Percentiles rank a stretch among this genome's conserved stretches.
Evolutionary conservation across 129 eudicot species (phyloP).

Genomic region (Logfia minima): DNA sequence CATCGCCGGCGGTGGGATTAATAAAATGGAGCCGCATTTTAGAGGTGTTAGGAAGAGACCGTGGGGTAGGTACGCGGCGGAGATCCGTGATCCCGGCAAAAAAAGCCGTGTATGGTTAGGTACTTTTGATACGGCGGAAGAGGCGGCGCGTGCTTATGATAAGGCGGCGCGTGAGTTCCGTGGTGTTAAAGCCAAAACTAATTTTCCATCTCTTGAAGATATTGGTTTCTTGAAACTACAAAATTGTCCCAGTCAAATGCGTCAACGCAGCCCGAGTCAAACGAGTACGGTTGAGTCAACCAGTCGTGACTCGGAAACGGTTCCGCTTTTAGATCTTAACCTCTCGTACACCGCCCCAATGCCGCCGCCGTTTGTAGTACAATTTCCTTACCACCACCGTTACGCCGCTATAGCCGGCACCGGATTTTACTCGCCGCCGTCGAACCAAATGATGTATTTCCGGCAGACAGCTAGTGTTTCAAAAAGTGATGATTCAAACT

Average conservation of each 20-base stretch:
- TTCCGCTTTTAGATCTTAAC: constrained; percentile 42
- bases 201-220: constrained; percentile 37
- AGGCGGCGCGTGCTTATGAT: constrained; percentile 59
- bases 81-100: constrained; percentile 45
- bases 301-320: constrained; percentile 30
- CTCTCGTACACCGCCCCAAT: constrained; percentile 28
- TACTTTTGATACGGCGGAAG: constrained; percentile 62
- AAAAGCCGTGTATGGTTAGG: constrained; percentile 47
- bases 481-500: constrained; percentile 61
- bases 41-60: constrained; percentile 81
- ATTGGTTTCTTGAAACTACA: constrained; percentile 4
- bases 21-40: constrained; percentile 42
- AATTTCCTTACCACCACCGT: constrained; percentile 31
- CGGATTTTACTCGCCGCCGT: constrained; percentile 35
- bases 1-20: not conserved
- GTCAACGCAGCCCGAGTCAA: constrained; percentile 59
- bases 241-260: constrained; percentile 27
- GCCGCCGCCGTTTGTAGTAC: constrained; percentile 24
- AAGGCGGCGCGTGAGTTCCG: constrained; percentile 57
- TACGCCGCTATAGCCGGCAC: constrained; percentile 2
- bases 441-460: constrained; percentile 35
- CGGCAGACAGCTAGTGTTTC: constrained; percentile 28
- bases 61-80: constrained; percentile 68
- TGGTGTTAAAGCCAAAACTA: constrained; percentile 54
- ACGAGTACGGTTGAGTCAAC: constrained; percentile 58